Base-by-base conservation (phyloP, 306 rosid genomes). In the Styphnolobium japonicum region DNA sequence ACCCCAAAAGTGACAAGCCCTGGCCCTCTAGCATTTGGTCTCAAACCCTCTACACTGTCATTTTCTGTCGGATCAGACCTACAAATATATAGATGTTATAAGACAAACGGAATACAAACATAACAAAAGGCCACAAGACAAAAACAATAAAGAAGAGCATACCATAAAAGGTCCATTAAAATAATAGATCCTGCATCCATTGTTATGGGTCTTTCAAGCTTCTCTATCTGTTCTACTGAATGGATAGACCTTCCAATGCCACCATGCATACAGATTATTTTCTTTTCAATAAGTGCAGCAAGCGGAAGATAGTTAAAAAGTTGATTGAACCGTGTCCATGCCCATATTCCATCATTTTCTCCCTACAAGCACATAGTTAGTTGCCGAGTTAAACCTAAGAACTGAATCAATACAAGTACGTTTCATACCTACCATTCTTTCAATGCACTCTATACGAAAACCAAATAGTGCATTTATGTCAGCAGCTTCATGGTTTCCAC, bases 61-160 rank as follows among this genome's bases (percentile, higher is more conserved):
- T 96, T 96, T 83, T 96, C 99, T 27, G 99, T 96, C 58, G 99
- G 99, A 90, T 96, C 99, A 64, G 99, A 96, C 99, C 99, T 96
- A 87, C 82, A 83, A 48, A 75, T 23, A 73, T 40, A 71, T 39
- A 73, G 74, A 82, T 22, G 31, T 46, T 79, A 31, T 79, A 22
- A 83, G 75, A 53, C 57, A 34, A 66, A 58, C 27, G 29, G 74
- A 21, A 67, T 7, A 40, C 40, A 15, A 69, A 51, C 5, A 21
- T 11, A 8, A 63, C 22, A 40, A 40, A 64, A 29, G 15, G 60
- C 34, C 43, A 75, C 12, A 10, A 15, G 37, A 75, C 67, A 74
- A 48, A 62, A 31, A 78, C 58, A 0, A 34, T 56, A 69, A 74
- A 56, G 39, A 46, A 71, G 68, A 85, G 45, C 79, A 46, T 83